These are phyloP conservation scores for Debaryomyces tyrocola DNA, from an alignment of 805 yeast species.

Conservation along the genomic window DNA sequence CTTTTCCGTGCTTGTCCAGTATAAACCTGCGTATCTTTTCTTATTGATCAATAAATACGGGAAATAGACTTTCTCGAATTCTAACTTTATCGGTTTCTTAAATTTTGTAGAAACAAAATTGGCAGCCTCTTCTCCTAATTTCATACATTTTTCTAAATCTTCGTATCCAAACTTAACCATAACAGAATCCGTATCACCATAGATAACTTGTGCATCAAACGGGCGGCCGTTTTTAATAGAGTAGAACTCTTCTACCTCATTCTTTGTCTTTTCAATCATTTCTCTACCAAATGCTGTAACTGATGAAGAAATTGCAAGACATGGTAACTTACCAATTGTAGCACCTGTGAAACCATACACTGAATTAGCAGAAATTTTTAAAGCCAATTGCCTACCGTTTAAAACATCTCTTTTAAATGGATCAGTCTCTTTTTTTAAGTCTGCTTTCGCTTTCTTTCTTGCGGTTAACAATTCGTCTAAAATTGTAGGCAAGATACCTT, in stretches of 20 bases:
- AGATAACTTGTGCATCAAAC: slow-evolving; percentile 87
- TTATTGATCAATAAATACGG: slow-evolving; percentile 94
- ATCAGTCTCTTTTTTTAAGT: slow-evolving; percentile 88
- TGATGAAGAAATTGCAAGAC: slow-evolving; percentile 93
- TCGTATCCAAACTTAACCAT: slow-evolving; percentile 94
- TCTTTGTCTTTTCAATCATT: slow-evolving; percentile 92
- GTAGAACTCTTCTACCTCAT: slow-evolving; percentile 78
- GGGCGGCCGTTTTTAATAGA: slow-evolving; percentile 77
- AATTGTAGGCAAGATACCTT: slow-evolving; percentile 91
- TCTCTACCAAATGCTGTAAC: slow-evolving; percentile 94
- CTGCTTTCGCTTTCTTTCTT: slow-evolving; percentile 89
- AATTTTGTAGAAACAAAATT: slow-evolving; percentile 77
- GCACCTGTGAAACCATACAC: slow-evolving; percentile 99
- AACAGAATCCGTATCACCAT: slow-evolving; percentile 99
- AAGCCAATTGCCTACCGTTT: slow-evolving; percentile 95
- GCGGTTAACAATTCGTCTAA: slow-evolving; percentile 85
- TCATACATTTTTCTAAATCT: slow-evolving; percentile 84
- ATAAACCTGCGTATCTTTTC: slow-evolving; percentile 95
- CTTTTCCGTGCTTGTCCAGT: slow-evolving; percentile 91
- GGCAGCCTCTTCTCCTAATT: slow-evolving; percentile 93
- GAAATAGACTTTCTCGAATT: slow-evolving; percentile 93
- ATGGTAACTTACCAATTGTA: slow-evolving; percentile 94
- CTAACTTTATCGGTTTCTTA: slow-evolving; percentile 85
- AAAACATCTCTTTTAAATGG: slow-evolving; percentile 91
- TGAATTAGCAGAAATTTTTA: slow-evolving; percentile 95